These are phyloP conservation scores for Vicia sativa DNA, from an alignment of 306 rosid genomes.

Conservation along the genomic window DNA sequence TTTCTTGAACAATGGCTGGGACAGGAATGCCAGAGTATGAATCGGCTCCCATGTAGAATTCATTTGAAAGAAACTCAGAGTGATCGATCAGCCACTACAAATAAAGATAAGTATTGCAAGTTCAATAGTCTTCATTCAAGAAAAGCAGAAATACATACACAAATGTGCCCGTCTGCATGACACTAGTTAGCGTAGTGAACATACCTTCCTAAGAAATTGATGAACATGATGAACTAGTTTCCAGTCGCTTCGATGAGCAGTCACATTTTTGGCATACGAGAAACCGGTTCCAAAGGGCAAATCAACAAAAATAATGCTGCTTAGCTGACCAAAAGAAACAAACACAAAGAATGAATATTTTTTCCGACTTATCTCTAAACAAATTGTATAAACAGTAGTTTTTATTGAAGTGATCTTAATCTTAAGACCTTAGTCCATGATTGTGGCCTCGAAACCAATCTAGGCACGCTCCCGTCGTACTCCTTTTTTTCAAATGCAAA, in stretches of 20 bases:
- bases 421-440: constrained; percentile 72
- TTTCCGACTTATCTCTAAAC: neutral
- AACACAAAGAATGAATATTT: neutral
- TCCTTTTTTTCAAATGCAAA: constrained; percentile 40
- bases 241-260: constrained; percentile 41
- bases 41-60: constrained; percentile 65
- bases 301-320: constrained; percentile 59
- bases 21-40: constrained; percentile 70
- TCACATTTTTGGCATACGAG: constrained; percentile 49
- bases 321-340: constrained; percentile 41
- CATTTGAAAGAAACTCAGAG: constrained; percentile 58
- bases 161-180: neutral
- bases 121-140: neutral
- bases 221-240: constrained; percentile 43
- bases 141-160: neutral
- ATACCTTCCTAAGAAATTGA: constrained; percentile 63
- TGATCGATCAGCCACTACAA: constrained; percentile 74
- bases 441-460: constrained; percentile 49
- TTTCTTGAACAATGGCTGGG: constrained; percentile 54
- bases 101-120: constrained; percentile 1
- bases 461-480: constrained; percentile 58
- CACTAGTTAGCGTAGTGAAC: neutral
- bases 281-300: constrained; percentile 70
- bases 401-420: too few species aligned
- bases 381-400: neutral